Conservation (phyloP, 1,284 basidiomycete species). For the Microbotryomycetes sp. region DNA sequence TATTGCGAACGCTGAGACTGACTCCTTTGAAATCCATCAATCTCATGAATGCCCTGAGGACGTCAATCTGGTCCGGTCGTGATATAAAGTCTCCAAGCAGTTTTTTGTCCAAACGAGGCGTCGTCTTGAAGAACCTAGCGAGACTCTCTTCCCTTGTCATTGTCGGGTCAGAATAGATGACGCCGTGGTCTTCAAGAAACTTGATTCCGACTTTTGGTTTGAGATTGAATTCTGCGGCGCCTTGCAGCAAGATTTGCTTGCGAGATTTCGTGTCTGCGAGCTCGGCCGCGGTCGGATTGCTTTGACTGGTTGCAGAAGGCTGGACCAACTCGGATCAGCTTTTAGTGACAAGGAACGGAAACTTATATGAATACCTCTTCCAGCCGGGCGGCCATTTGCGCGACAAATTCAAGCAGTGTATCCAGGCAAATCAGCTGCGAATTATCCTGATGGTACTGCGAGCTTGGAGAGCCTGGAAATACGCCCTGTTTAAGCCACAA, state of each 20-base stretch:
- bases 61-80: constrained; percentile 73
- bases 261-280: constrained; percentile 68
- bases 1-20: constrained; percentile 36
- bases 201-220: constrained; percentile 91
- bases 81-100: constrained; percentile 91
- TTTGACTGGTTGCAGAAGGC: constrained; percentile 43
- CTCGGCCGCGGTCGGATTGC: constrained; percentile 46
- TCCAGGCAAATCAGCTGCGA: constrained; percentile 86
- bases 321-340: neutral
- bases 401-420: constrained; percentile 75
- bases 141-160: constrained; percentile 50
- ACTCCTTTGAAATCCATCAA: constrained; percentile 87
- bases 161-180: constrained; percentile 51
- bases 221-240: constrained; percentile 82
- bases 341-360: neutral
- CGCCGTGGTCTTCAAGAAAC: constrained; percentile 77
- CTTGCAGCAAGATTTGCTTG: constrained; percentile 78
- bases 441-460: constrained; percentile 58
- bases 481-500: constrained; percentile 52
- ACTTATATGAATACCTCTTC: constrained; percentile 56
- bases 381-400: constrained; percentile 75
- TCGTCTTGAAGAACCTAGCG: constrained; percentile 80
- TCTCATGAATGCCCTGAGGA: constrained; percentile 79
- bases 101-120: constrained; percentile 83
- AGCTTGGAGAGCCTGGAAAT: constrained; percentile 47